phyloP scores from a whole-genome alignment of 352 stramenopile genomes.

The Blastocystis sp. region DNA sequence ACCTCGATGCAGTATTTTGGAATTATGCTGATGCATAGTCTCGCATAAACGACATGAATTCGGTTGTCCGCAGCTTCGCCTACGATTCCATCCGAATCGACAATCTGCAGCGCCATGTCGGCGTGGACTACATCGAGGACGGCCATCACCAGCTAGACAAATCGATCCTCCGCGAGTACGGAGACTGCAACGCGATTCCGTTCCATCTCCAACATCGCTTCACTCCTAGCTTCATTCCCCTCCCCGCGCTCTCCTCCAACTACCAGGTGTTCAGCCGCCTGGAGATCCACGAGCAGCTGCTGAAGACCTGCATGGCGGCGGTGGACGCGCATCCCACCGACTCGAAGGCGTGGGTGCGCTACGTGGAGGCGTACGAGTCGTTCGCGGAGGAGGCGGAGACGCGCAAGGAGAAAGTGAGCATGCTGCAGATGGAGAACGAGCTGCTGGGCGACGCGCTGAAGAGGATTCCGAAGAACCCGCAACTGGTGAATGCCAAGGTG shows the following conservation, averaged over 20 bases:
- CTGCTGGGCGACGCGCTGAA: slow-evolving; percentile 32
- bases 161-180: not conserved
- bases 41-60: not conserved
- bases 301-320: slow-evolving; percentile 4
- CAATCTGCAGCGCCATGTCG: slow-evolving; percentile 9
- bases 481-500: slow-evolving; percentile 20
- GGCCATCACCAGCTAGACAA: not conserved
- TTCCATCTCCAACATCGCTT: not conserved
- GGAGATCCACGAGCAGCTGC: slow-evolving; percentile 8
- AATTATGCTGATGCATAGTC: slow-evolving; percentile 1
- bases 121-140: slow-evolving; percentile 19
- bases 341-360: slow-evolving; percentile 3
- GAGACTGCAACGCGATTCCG: slow-evolving; percentile 19
- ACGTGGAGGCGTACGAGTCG: slow-evolving; percentile 3
- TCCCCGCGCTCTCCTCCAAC: not conserved
- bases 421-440: slow-evolving; percentile 37
- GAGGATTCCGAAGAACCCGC: slow-evolving; percentile 23
- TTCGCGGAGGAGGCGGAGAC: slow-evolving; percentile 11
- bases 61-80: slow-evolving; percentile 17
- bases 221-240: not conserved
- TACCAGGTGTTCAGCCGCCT: not conserved
- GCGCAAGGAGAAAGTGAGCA: slow-evolving; percentile 43
- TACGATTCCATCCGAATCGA: slow-evolving; percentile 42
- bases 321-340: slow-evolving; percentile 21
- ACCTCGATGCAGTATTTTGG: slow-evolving; percentile 22